Base-by-base conservation (phyloP, 306 rosid genomes). In the Castanopsis chinensis region DNA sequence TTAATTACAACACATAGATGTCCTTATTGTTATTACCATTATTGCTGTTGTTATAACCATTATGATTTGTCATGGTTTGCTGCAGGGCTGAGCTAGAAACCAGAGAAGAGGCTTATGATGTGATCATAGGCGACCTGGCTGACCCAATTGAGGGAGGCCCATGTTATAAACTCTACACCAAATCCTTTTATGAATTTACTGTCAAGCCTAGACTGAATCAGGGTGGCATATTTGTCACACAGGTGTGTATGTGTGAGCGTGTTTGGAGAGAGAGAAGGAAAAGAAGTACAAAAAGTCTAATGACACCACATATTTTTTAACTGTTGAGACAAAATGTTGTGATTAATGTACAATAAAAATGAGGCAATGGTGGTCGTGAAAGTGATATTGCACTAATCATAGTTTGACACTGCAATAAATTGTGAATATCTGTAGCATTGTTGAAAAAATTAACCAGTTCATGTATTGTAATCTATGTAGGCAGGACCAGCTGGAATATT, bases 401-500 rank as follows among this genome's bases (percentile, higher is more conserved):
- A 8, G 45, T 8, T 2, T 41, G 12, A 41, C 45, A 41, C 45
- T 11, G 7, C 45, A 41, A 41, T 41, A 41, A 41, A 41, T 41
- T 8, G 45, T 8, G 11, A 41, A 41, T 8, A 41, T 41, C 12
- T 41, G 45, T 41, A 8, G 45, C 12, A 8, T 41, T 41, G 45
- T 41, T 41, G 64, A 73, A 52, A 63, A 32, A 71, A 58, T 72
- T 10, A 27, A n/a, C 61, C 7, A 9, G 11, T n/a, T 25, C 45
- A 4, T 68, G 32, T 28, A 20, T 85, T 71, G 14, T 61, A 80
- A 4, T 75, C 20, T 65, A 14, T 79, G 79, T 83, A 94, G 98
- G 98, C 98, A 9, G 97, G 98, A 3, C 98, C 98, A 63, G 98
- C 98, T 83, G 98, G 98, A 77, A 94, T 94, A 80, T 94, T 94